Conservation (phyloP, 192 early-diverging fungal genomes). For the Backusella tuberculispora region DNA sequence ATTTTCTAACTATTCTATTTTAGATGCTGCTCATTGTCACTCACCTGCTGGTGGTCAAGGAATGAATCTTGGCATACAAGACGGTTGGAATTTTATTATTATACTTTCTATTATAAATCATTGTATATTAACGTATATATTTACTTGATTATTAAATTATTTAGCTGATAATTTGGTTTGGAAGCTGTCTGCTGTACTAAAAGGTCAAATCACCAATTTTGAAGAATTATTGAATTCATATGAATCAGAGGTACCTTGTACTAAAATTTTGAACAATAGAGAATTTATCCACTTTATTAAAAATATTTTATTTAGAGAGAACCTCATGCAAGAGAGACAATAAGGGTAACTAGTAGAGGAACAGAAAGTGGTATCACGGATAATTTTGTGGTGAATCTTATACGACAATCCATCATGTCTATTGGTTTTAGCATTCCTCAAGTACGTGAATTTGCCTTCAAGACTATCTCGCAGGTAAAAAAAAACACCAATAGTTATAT, state of each 20-base stretch:
- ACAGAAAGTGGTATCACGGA: not conserved
- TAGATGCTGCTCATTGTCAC: constrained; percentile 44
- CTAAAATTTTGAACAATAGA: not conserved
- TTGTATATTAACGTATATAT: not conserved
- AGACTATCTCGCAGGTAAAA: constrained; percentile 1
- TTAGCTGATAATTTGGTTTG: constrained; percentile 50
- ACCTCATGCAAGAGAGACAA: not conserved
- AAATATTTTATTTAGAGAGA: constrained; percentile 6
- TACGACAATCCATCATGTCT: not conserved
- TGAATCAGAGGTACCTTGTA: constrained; percentile 33
- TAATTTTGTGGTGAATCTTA: not conserved
- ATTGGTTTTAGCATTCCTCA: not conserved
- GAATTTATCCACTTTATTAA: not conserved
- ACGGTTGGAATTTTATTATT: constrained; percentile 30
- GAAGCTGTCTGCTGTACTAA: constrained; percentile 50
- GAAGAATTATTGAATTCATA: constrained; percentile 44
- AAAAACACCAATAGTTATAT: not conserved
- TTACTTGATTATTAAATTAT: not conserved
- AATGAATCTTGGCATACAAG: constrained; percentile 49
- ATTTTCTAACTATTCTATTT: not conserved
- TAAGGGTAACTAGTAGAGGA: not conserved
- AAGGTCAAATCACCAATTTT: constrained; percentile 27
- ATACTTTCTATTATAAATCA: not conserved
- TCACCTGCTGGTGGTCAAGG: constrained; percentile 43
- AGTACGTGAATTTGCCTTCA: constrained; percentile 4